Evolutionary conservation across 164 flowering plant species (phyloP), one percentile per base, ranked within the genome.

Genomic region (Paratinospora sagittata): DNA sequence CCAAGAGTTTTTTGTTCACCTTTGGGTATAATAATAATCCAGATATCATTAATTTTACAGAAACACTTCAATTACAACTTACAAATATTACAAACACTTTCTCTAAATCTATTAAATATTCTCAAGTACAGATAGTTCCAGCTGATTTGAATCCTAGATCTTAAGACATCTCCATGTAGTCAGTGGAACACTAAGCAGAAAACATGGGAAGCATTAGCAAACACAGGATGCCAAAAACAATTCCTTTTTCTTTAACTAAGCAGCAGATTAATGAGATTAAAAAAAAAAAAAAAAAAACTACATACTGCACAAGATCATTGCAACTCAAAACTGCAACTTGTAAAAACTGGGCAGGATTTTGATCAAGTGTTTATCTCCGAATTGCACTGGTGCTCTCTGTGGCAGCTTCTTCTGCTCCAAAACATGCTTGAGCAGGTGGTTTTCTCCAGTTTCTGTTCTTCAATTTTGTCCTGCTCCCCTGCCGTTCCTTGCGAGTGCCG

Each of bases 361-460:
- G 17, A 63, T 85, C 75, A 88, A 68, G 95, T 84, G 72, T 90
- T 93, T 62, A 92, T 92, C 72, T 94, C 97, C 8, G 98, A 86
- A 67, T 92, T 88, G 80, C 98, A 94, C 70, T 87, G 97, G 70
- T 92, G 88, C 83, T 92, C 99, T 79, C 98, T 83, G 81, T 96
- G 92, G 82, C 94, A 92, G 83, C 97, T 92, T 83, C 97, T 89
- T 81, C 97, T 79, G 65, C 87, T 82, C 97, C 97, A 91, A 69
- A 92, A 90, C 88, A 92, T 92, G 78, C 85, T 86, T 11, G 99
- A 85, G 70, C 99, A 95, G 27, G 82, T 91, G 24, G 93, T 86
- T 78, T 82, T 91, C 68, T 77, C 96, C 27, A 90, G 73, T 76
- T 90, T 84, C 8, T 89, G 75, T 37, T 85, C 89, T 58, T 84